Evolutionary conservation across 2,329 filamentous ascomycete species (phyloP), one percentile per base, ranked within the genome.

Genomic region (Cryphonectria naterciae): DNA sequence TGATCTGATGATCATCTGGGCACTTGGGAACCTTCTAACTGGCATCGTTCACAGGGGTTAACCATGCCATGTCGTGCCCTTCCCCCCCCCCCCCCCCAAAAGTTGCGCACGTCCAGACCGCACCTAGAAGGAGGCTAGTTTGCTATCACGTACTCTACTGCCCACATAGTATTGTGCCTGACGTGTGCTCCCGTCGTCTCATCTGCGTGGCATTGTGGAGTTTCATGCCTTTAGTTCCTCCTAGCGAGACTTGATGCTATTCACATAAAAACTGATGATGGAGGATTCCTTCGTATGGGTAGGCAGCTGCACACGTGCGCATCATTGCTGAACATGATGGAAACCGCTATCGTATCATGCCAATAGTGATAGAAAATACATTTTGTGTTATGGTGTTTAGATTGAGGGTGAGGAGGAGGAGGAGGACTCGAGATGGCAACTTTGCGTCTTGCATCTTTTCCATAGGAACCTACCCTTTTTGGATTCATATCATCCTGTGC

Each of bases 131-230:
- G 15, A 46, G 43, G 43, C 43, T 46, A 46, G 4, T 19, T 19
- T 7, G 5, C 46, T 49, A 8, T 22, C 5, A 49, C 19, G 3
- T n/a, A 49, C 46, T 39, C 7, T n/a, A 49, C 19, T n/a, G 7
- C 4, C 25, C 19, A 56, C 28, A 35, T 13, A 32, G 28, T 17
- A 32, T 6, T 58, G 46, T 32, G 54, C 13, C 25, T 64, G 62
- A 61, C 65, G 62, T 58, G 60, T 58, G 65, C 49, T 61, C 60
- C 65, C 52, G 69, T 65, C 61, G 65, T 67, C 66, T 52, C 68
- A 61, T 22, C 58, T 43, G 58, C 49, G 61, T 35, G 66, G 65
- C 66, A 43, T 49, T 67, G 35, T 37, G 52, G 52, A 61, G 64
- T 70, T 70, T 61, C 52, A 65, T 2, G 8, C 6, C 46, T 4